Base-by-base conservation (phyloP, 1,139 yeast species). In the Pichia sorboxylosa region DNA sequence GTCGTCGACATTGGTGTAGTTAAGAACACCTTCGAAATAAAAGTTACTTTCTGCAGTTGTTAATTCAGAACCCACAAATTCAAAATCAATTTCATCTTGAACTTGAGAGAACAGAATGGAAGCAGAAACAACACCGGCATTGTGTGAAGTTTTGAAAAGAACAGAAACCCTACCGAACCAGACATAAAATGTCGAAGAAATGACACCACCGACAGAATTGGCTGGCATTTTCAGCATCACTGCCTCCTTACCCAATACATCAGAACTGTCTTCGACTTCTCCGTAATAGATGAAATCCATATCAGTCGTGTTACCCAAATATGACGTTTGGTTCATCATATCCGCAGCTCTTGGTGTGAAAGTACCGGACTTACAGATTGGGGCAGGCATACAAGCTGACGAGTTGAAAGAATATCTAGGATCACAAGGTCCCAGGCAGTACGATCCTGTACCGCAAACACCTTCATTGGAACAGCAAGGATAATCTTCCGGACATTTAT, bases 381-480 rank as follows among this genome's bases (percentile, higher is more conserved):
- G 55, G 41, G 72, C 63, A 11, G 90, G 84, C 62, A 77, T 66
- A 54, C 94, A 82, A 8, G 90, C 69, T 6, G 68, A 48, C 36
- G 69, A 52, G 49, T 69, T 69, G 56, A 53, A 77, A 1, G 92
- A 80, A 49, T 51, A 69, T 45, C 73, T 59, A 28, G 81, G 73
- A 54, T 81, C 83, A 57, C 94, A 82, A 13, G 93, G 90, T 31
- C 84, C 87, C 31, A 84, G 63, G 61, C 95, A 84, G 52, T 67
- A 63, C 3, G 75, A 61, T 2, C 95, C 95, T 13, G 77, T 66
- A 35, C 94, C 94, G 64, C 95, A 84, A n/a, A 59, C 63, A 24
- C 94, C 93, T 47, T 73, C 80, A 44, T 76, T 83, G 15, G 85
- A 75, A 53, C 95, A 84, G 52, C 94, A 84, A 29, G 94, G 94